Percentiles rank a stretch among this genome's conserved stretches.
phyloP scores from a whole-genome alignment of 495 filamentous ascomycete species.

The Glutinoglossum americanum region DNA sequence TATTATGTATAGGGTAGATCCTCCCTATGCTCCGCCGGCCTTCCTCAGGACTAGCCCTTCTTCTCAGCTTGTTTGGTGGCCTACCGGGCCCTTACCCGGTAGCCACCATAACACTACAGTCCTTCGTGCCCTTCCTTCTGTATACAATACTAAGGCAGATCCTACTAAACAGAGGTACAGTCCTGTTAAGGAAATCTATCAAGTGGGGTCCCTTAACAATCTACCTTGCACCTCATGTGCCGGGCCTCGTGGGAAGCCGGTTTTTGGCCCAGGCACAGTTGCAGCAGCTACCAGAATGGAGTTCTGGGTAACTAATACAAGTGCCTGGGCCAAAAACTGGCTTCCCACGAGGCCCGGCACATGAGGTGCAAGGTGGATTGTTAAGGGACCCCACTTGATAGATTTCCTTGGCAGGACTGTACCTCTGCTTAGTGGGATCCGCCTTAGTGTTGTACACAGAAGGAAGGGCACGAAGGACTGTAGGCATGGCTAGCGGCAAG shows the following conservation, averaged over 20 bases:
- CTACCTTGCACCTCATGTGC: neutral
- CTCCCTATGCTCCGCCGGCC: too few species aligned
- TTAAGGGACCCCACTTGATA: neutral
- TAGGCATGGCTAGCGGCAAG: neutral
- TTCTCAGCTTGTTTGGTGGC: too few species aligned
- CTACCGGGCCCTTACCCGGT: too few species aligned
- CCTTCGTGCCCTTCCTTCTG: neutral
- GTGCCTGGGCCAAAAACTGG: neutral
- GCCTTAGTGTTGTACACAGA: neutral
- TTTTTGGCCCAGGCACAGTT: neutral
- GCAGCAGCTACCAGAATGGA: neutral
- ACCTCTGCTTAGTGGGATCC: neutral
- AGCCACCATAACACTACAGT: too few species aligned
- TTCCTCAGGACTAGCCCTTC: too few species aligned
- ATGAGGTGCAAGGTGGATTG: neutral
- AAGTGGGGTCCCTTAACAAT: neutral
- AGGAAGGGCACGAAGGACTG: neutral
- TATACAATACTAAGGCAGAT: neutral
- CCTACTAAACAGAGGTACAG: neutral
- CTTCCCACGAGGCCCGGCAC: neutral
- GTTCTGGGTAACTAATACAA: neutral
- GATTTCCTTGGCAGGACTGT: neutral
- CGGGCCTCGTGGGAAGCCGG: neutral
- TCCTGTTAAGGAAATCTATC: neutral
- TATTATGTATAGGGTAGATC: too few species aligned